A percentile compares a stretch with the other conserved stretches of the same genome.
Conservation (phyloP, 1,284 basidiomycete genomes). For the Cryptococcus sp. region DNA sequence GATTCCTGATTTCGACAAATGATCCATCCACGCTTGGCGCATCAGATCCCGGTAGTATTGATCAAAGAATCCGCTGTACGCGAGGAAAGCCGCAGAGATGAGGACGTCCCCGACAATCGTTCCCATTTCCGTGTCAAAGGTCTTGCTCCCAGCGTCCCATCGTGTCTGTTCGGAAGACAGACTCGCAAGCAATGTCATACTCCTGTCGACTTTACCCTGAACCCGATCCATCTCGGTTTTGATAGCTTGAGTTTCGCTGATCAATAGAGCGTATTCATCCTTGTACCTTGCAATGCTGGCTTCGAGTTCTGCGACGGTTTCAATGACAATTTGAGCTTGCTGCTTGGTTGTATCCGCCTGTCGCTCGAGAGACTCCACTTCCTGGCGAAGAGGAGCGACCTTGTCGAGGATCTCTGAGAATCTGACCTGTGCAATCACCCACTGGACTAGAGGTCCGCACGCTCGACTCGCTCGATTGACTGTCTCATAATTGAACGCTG, state of each 20-base stretch:
- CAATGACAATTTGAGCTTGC: slow-evolving; percentile 81
- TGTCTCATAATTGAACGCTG: slow-evolving; percentile 90
- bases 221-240: slow-evolving; percentile 98
- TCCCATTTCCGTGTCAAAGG: slow-evolving; percentile 97
- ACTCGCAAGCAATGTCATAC: slow-evolving; percentile 90
- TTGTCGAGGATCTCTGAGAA: slow-evolving; percentile 98
- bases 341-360: slow-evolving; percentile 91
- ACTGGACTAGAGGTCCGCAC: slow-evolving; percentile 96
- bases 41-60: slow-evolving; percentile 96
- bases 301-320: slow-evolving; percentile 90
- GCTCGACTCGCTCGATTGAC: slow-evolving; percentile 95
- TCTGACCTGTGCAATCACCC: slow-evolving; percentile 94
- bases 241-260: slow-evolving; percentile 96
- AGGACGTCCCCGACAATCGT: slow-evolving; percentile 97
- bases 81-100: slow-evolving; percentile 92
- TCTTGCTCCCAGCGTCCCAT: slow-evolving; percentile 92
- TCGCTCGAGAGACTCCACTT: slow-evolving; percentile 86
- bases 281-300: slow-evolving; percentile 91
- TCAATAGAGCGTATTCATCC: slow-evolving; percentile 93
- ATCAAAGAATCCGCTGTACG: slow-evolving; percentile 98
- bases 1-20: slow-evolving; percentile 83
- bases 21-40: slow-evolving; percentile 92
- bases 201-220: slow-evolving; percentile 92
- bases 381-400: slow-evolving; percentile 92
- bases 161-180: slow-evolving; percentile 90